These are phyloP conservation scores for Suhomyces yuchorum DNA, from an alignment of 1,139 yeast species.

Conservation along the genomic window DNA sequence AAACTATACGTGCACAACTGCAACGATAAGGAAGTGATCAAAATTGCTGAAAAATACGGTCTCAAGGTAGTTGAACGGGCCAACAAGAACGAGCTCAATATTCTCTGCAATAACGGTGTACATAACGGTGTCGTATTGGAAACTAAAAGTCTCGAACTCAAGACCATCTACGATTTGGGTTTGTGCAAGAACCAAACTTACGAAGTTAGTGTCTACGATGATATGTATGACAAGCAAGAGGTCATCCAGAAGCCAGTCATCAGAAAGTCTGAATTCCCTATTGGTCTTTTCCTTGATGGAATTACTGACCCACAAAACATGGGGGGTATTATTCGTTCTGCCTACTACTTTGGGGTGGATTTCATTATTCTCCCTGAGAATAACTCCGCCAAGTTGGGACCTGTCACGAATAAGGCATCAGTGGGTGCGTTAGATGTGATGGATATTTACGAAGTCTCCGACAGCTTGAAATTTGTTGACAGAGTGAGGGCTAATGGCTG, in stretches of 20 bases:
- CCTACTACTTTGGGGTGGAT: constrained; percentile 84
- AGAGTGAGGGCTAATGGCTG: constrained; percentile 61
- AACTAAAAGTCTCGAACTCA: constrained; percentile 57
- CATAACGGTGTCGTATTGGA: constrained; percentile 83
- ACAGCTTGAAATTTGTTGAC: constrained; percentile 65
- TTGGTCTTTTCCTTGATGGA: constrained; percentile 79
- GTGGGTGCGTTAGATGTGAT: constrained; percentile 86
- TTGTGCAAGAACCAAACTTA: constrained; percentile 31
- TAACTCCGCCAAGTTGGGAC: constrained; percentile 74
- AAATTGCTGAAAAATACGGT: constrained; percentile 46
- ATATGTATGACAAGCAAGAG: constrained; percentile 21
- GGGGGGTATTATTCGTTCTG: constrained; percentile 84
- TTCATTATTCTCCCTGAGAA: constrained; percentile 70
- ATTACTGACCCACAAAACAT: constrained; percentile 88
- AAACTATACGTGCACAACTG: constrained; percentile 53
- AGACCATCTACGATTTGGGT: constrained; percentile 43
- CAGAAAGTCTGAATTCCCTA: constrained; percentile 43
- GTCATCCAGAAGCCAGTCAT: constrained; percentile 10
- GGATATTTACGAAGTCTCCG: constrained; percentile 57
- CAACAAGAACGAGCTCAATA: constrained; percentile 59
- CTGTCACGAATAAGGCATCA: constrained; percentile 78
- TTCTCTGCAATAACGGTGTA: constrained; percentile 66
- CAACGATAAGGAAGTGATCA: constrained; percentile 37
- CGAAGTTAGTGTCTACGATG: constrained; percentile 24
- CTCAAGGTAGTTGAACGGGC: constrained; percentile 46